Conservation (phyloP, 202 grass and related monocot species). For the Carex arenaria region DNA sequence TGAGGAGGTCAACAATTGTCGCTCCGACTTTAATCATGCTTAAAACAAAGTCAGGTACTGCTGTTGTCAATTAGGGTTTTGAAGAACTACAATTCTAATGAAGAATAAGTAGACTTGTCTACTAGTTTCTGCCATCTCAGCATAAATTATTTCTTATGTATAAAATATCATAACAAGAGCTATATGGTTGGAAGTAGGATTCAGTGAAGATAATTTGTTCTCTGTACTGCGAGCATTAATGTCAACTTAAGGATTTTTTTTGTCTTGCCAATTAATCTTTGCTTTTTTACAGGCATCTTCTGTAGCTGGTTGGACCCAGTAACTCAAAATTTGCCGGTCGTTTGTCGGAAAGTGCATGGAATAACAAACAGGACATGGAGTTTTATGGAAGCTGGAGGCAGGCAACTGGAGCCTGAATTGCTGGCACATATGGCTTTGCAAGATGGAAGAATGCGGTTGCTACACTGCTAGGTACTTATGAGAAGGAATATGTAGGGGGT, state of each 20-base stretch:
- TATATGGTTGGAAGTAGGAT: neutral
- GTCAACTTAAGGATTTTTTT: neutral
- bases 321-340: neutral
- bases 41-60: slow-evolving; percentile 49
- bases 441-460: neutral
- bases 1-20: too few species aligned
- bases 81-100: neutral
- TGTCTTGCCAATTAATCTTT: neutral
- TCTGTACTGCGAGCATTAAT: neutral
- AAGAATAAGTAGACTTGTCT: neutral
- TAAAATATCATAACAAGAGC: neutral
- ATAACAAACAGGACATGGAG: too few species aligned
- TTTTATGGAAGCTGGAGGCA: too few species aligned
- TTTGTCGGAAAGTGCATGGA: too few species aligned
- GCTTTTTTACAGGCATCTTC: neutral
- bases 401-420: too few species aligned
- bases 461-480: too few species aligned
- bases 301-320: slow-evolving; percentile 42
- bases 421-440: slow-evolving; percentile 24
- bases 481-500: too few species aligned
- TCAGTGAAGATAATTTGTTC: neutral
- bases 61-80: neutral
- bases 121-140: neutral
- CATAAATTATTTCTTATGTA: neutral
- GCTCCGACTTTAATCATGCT: too few species aligned